These are phyloP conservation scores for Globisporangium canariense DNA, from an alignment of 352 stramenopile genomes.

Conservation along the genomic window DNA sequence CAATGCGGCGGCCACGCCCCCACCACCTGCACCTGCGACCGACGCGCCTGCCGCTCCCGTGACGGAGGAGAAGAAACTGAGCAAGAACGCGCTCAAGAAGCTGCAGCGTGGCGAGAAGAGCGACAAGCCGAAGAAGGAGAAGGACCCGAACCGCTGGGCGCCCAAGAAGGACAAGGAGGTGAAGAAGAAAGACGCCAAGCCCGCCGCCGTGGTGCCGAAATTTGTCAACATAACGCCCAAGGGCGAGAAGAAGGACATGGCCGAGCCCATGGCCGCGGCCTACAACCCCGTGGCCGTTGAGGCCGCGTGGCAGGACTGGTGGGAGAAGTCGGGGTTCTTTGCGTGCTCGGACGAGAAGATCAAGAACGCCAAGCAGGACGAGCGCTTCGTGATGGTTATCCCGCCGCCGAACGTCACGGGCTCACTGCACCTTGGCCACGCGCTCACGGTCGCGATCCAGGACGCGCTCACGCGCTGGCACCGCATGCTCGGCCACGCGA, in stretches of 20 bases:
- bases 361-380: slow-evolving; percentile 60
- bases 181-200: slow-evolving; percentile 77
- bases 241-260: slow-evolving; percentile 94
- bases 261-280: slow-evolving; percentile 84
- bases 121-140: slow-evolving; percentile 92
- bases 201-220: slow-evolving; percentile 21
- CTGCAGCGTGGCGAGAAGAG: slow-evolving; percentile 83
- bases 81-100: slow-evolving; percentile 97
- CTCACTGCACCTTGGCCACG: slow-evolving; percentile 97
- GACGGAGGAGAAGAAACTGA: slow-evolving; percentile 74
- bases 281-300: slow-evolving; percentile 98
- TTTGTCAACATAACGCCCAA: slow-evolving; percentile 95
- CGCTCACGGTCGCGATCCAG: slow-evolving; percentile 97
- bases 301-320: slow-evolving; percentile 98
- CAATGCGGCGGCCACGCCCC: slow-evolving; percentile 10
- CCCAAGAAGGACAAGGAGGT: slow-evolving; percentile 83
- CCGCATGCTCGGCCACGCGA: slow-evolving; percentile 96
- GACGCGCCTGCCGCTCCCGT: background rate
- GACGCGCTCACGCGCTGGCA: slow-evolving; percentile 98
- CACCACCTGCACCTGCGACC: slow-evolving; percentile 14
- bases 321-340: slow-evolving; percentile 96
- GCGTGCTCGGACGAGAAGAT: slow-evolving; percentile 88
- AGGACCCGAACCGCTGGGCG: slow-evolving; percentile 91
- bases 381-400: slow-evolving; percentile 98
- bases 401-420: slow-evolving; percentile 84